A percentile compares a stretch with the other conserved stretches of the same genome.
These are phyloP conservation scores for Cutaneotrichosporon daszewskae DNA, from an alignment of 1,284 basidiomycete genomes.

Conservation along the genomic window DNA sequence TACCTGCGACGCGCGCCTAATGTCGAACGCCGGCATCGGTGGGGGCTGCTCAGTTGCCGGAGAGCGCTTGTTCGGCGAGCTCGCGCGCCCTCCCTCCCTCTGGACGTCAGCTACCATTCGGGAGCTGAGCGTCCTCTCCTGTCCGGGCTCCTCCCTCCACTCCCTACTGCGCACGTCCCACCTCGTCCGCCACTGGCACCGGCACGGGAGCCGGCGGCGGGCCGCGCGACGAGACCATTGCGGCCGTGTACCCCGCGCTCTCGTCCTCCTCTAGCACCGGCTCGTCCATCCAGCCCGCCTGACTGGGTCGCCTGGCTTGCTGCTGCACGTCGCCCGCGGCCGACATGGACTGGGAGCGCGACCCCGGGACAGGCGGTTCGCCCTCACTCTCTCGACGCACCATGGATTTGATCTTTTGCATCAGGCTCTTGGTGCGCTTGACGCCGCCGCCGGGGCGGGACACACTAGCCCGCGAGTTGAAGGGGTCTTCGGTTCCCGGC, in stretches of 20 bases:
- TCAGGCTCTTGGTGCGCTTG: slow-evolving; percentile 48
- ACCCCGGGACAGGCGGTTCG: slow-evolving; percentile 6
- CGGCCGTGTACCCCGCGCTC: too few relatives aligned
- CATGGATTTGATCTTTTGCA: slow-evolving; percentile 49
- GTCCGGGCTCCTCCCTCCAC: too few relatives aligned
- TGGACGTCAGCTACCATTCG: too few relatives aligned
- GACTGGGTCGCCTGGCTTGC: background rate
- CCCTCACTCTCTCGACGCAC: slow-evolving; percentile 33
- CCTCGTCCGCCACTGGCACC: too few relatives aligned
- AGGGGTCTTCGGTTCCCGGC: background rate
- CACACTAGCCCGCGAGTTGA: background rate
- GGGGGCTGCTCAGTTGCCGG: too few relatives aligned
- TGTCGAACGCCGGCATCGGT: too few relatives aligned
- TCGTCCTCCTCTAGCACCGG: slow-evolving; percentile 10
- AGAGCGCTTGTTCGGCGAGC: too few relatives aligned
- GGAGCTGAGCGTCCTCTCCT: too few relatives aligned
- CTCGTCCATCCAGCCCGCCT: background rate
- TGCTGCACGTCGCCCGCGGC: slow-evolving; percentile 4
- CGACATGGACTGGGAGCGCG: slow-evolving; percentile 21
- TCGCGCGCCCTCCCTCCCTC: too few relatives aligned
- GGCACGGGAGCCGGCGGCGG: too few relatives aligned
- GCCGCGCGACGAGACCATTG: background rate
- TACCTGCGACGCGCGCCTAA: background rate
- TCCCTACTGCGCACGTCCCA: too few relatives aligned
- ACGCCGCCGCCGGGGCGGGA: slow-evolving; percentile 28